Evolutionary conservation across 2,329 filamentous ascomycete genomes (phyloP).

Genomic region (Colletotrichum incanum): DNA sequence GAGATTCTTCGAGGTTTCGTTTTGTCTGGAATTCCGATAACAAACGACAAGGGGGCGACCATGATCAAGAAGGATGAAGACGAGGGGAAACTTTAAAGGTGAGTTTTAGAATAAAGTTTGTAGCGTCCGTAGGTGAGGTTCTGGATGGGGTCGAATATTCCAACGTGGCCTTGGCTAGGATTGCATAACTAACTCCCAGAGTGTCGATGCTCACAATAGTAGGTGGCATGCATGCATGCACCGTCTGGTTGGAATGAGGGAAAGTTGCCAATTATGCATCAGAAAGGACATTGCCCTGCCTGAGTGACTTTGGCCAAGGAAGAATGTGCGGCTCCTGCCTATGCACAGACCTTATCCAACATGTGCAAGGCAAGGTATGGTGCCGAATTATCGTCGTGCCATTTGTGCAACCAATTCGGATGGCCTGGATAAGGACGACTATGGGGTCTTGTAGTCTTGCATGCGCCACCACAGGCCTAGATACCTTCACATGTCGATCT

Average conservation of each 20-base stretch:
- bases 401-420: not conserved
- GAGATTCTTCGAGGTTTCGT: not conserved
- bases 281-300: not conserved
- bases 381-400: not conserved
- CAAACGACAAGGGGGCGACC: not conserved
- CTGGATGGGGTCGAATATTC: not conserved
- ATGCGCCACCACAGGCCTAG: not conserved
- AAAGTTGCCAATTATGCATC: not conserved
- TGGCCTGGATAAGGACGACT: not conserved
- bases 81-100: not conserved
- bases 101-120: slow-evolving; percentile 6
- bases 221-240: not conserved
- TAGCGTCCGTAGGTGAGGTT: not conserved
- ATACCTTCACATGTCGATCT: not conserved
- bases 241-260: not conserved
- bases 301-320: not conserved
- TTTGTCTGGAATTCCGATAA: not conserved
- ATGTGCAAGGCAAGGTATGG: not conserved
- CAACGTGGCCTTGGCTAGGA: no score
- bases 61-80: not conserved
- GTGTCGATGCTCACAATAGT: not conserved
- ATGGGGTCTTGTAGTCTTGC: not conserved
- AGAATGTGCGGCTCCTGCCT: not conserved
- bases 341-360: not conserved
- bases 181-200: not conserved